Percentiles rank a stretch among this genome's conserved stretches.
phyloP scores from a whole-genome alignment of 1,284 basidiomycete species.

The Malassezia japonica region DNA sequence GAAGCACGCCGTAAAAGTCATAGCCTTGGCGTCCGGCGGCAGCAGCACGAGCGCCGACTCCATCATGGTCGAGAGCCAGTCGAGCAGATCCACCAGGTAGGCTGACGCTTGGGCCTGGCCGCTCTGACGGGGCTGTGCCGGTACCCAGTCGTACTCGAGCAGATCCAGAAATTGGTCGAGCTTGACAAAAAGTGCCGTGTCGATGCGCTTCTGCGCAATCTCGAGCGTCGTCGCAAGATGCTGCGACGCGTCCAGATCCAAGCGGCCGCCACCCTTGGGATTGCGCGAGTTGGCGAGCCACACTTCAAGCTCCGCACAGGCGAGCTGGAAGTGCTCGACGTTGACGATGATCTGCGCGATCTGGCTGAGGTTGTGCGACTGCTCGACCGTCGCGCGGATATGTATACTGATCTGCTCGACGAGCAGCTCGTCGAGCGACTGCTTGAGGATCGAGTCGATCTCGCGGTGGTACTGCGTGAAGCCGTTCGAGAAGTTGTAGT shows the following conservation, averaged over 20 bases:
- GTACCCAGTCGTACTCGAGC: slow-evolving; percentile 88
- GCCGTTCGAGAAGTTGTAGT: slow-evolving; percentile 92
- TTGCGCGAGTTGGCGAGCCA: slow-evolving; percentile 63
- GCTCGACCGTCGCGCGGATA: slow-evolving; percentile 63
- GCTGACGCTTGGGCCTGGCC: slow-evolving; percentile 59
- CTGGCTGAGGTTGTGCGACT: slow-evolving; percentile 67
- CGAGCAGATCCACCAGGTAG: slow-evolving; percentile 87
- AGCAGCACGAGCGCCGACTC: slow-evolving; percentile 76
- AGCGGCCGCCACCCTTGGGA: slow-evolving; percentile 69
- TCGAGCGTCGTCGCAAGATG: slow-evolving; percentile 65
- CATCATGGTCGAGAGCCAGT: slow-evolving; percentile 91
- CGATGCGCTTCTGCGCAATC: slow-evolving; percentile 68
- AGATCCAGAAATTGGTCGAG: slow-evolving; percentile 93
- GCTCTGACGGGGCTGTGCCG: slow-evolving; percentile 47
- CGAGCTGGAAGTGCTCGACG: slow-evolving; percentile 78
- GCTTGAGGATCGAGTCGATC: slow-evolving; percentile 81
- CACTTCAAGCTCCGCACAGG: slow-evolving; percentile 75
- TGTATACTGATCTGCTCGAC: slow-evolving; percentile 69
- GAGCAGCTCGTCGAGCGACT: slow-evolving; percentile 79
- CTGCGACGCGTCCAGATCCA: slow-evolving; percentile 60
- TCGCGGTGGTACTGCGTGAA: slow-evolving; percentile 81
- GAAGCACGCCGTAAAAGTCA: slow-evolving; percentile 75
- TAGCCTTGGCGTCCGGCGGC: slow-evolving; percentile 67
- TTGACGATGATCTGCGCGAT: slow-evolving; percentile 90
- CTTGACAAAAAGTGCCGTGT: slow-evolving; percentile 74